A percentile compares a stretch with the other conserved stretches of the same genome.
These are phyloP conservation scores for Blastocystis sp. DNA, from an alignment of 352 stramenopile genomes.

Conservation along the genomic window DNA sequence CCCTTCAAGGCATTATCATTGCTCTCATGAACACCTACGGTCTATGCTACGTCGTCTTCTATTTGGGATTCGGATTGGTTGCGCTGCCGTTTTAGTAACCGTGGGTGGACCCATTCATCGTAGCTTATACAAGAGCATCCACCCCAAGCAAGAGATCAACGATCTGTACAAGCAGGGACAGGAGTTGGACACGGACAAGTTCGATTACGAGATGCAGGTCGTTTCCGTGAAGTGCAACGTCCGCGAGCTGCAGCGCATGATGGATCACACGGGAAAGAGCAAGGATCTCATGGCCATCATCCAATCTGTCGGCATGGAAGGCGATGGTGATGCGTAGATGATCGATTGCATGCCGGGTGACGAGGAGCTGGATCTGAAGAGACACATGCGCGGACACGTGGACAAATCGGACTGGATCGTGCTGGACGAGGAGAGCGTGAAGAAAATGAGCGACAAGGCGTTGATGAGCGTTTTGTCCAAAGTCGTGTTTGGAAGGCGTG, in stretches of 20 bases:
- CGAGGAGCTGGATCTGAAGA: not conserved
- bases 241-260: not conserved
- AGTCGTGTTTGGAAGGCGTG: not conserved
- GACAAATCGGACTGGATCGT: not conserved
- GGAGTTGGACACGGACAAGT: slow-evolving; percentile 14
- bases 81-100: not conserved
- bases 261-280: not conserved
- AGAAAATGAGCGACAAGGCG: too few species aligned
- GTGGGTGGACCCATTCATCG: not conserved
- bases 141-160: not conserved
- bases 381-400: not conserved
- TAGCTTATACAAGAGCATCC: not conserved
- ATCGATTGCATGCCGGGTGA: slow-evolving; percentile 25
- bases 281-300: not conserved
- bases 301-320: not conserved
- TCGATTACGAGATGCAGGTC: slow-evolving; percentile 36
- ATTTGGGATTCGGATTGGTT: not conserved
- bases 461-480: not conserved
- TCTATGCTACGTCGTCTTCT: not conserved
- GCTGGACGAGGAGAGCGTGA: not conserved
- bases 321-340: not conserved
- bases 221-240: slow-evolving; percentile 35
- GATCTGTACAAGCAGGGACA: not conserved
- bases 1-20: not conserved
- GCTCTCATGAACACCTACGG: slow-evolving; percentile 25